phyloP scores from a whole-genome alignment of 306 rosid genomes.

The Acacia acuminata region DNA sequence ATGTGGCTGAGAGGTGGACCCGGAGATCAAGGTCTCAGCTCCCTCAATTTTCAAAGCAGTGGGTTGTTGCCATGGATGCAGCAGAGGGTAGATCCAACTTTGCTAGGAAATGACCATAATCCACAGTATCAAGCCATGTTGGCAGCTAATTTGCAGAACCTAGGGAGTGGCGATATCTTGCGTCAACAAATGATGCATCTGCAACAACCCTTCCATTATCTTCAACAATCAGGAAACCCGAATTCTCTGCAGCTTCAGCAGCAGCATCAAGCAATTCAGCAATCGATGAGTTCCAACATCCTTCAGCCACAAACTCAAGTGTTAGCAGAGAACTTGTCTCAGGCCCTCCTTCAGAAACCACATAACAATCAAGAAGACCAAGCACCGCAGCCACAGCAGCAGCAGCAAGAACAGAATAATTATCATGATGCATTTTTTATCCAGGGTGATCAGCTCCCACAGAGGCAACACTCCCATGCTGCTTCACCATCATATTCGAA shows the following conservation, averaged over 20 bases:
- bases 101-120: conserved; percentile 68
- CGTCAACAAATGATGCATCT: conserved; percentile 78
- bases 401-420: conserved; percentile 57
- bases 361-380: conserved; percentile 65
- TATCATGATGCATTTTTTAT: conserved; percentile 56
- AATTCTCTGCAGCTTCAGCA: conserved; percentile 72
- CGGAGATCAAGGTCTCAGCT: conserved; percentile 68
- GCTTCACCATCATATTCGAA: conserved; percentile 70
- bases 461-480: conserved; percentile 52
- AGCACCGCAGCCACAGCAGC: conserved; percentile 45
- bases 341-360: conserved; percentile 67
- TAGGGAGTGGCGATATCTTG: conserved; percentile 70
- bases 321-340: conserved; percentile 63
- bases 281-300: conserved; percentile 50
- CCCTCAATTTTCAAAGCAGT: conserved; percentile 70
- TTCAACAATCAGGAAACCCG: conserved; percentile 62
- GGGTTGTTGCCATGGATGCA: conserved; percentile 91
- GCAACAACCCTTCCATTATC: conserved; percentile 73
- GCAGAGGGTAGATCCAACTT: conserved; percentile 75
- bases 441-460: conserved; percentile 69
- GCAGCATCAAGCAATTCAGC: conserved; percentile 62
- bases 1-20: conserved; percentile 85
- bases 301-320: conserved; percentile 60
- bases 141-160: conserved; percentile 77
- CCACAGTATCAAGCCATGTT: conserved; percentile 91